Evolutionary conservation across 1,284 basidiomycete species (phyloP).

Genomic region (Rhodotorula sp.): DNA sequence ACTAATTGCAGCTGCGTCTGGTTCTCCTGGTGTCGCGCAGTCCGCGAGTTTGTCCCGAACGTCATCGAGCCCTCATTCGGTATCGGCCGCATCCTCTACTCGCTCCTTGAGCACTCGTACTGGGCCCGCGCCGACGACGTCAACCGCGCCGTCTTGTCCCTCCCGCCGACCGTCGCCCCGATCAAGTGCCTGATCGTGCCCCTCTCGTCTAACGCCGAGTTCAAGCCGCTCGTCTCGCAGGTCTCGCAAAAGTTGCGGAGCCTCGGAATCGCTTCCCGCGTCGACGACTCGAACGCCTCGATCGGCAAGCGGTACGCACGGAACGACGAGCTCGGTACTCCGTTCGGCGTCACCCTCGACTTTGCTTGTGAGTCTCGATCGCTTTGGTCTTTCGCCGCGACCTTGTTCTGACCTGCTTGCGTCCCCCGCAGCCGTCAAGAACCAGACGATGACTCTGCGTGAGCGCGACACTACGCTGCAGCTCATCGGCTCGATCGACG

Average conservation of each 20-base stretch:
- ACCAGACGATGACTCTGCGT: slow-evolving; percentile 82
- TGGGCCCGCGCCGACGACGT: slow-evolving; percentile 91
- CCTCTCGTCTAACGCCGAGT: slow-evolving; percentile 81
- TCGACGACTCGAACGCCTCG: slow-evolving; percentile 91
- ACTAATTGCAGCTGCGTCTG: too few relatives aligned
- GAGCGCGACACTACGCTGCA: slow-evolving; percentile 95
- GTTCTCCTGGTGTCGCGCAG: slow-evolving; percentile 51
- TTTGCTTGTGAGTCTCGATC: slow-evolving; percentile 76
- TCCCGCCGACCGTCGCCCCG: slow-evolving; percentile 87
- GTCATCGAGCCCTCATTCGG: slow-evolving; percentile 99
- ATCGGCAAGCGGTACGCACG: slow-evolving; percentile 97
- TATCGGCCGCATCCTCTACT: slow-evolving; percentile 92
- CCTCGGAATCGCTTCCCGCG: slow-evolving; percentile 83
- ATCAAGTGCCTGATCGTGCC: slow-evolving; percentile 96
- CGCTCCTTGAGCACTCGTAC: slow-evolving; percentile 90
- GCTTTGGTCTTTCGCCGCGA: not conserved
- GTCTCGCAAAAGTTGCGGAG: slow-evolving; percentile 83
- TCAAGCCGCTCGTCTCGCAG: slow-evolving; percentile 79
- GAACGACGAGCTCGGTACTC: slow-evolving; percentile 98
- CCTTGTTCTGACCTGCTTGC: not conserved
- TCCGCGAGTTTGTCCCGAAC: slow-evolving; percentile 93
- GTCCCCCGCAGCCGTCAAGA: slow-evolving; percentile 64
- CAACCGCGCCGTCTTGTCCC: slow-evolving; percentile 82
- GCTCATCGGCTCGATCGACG: slow-evolving; percentile 86
- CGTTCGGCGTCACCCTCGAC: slow-evolving; percentile 93